Evolutionary conservation across 2,329 filamentous ascomycete genomes (phyloP).

Genomic region (Arthrobotrys sinensis): DNA sequence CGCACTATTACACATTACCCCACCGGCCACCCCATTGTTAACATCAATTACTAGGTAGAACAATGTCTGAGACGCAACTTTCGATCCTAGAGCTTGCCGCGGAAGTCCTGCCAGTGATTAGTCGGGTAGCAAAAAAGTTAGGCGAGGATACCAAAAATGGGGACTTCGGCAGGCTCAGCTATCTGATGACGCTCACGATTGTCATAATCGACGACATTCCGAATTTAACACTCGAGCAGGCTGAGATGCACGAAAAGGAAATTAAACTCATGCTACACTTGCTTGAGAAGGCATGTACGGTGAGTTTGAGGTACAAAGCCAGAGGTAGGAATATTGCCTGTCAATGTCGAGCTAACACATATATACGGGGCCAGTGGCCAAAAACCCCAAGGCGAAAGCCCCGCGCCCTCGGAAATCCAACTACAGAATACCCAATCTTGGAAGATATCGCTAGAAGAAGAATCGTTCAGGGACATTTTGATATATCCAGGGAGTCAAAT

Average conservation of each 20-base stretch:
- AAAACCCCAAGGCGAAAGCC: too few species aligned
- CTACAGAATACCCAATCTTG: not conserved
- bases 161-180: conserved; percentile 25
- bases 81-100: conserved; percentile 27
- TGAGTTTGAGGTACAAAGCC: too few species aligned
- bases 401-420: too few species aligned
- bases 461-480: not conserved
- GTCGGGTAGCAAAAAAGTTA: conserved; percentile 2
- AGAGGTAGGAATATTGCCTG: too few species aligned
- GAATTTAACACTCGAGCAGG: not conserved
- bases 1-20: too few species aligned
- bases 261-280: conserved; percentile 12
- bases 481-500: not conserved
- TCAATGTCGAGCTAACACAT: too few species aligned
- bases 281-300: conserved; percentile 44
- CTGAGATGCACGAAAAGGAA: conserved; percentile 15
- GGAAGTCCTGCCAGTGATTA: conserved; percentile 20
- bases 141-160: conserved; percentile 25
- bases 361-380: too few species aligned
- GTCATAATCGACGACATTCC: conserved; percentile 5
- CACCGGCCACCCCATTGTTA: too few species aligned
- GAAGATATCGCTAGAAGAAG: not conserved
- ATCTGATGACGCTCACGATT: not conserved
- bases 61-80: conserved; percentile 3
- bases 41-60: too few species aligned